A percentile compares a stretch with the other conserved stretches of the same genome.
phyloP scores from a whole-genome alignment of 2,329 filamentous ascomycete species.

The Rhinocladiella mackenziei region DNA sequence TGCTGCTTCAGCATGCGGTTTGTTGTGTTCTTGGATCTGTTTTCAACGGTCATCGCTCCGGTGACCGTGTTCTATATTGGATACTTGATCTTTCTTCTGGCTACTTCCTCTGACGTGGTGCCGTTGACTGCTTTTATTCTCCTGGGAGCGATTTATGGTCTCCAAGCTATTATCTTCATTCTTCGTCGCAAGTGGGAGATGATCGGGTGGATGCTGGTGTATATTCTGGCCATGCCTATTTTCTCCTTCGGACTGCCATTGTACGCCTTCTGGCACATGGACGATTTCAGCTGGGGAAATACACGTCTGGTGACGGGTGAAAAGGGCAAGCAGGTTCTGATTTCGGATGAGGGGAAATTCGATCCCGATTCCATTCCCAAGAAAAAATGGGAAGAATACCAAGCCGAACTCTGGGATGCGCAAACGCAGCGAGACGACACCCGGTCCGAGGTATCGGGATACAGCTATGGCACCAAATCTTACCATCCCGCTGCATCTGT shows the following conservation, averaged over 20 bases:
- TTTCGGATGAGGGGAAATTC: conserved; percentile 97
- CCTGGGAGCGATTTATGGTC: conserved; percentile 90
- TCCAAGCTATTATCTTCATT: conserved; percentile 97
- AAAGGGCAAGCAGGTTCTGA: conserved; percentile 83
- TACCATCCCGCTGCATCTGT: conserved; percentile 61
- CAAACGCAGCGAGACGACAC: conserved; percentile 78
- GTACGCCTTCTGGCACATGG: conserved; percentile 99
- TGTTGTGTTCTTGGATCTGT: conserved; percentile 87
- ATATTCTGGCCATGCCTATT: conserved; percentile 83
- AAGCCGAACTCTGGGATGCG: conserved; percentile 94
- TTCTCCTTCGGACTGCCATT: conserved; percentile 87
- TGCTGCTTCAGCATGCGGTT: conserved; percentile 99
- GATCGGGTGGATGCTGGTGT: conserved; percentile 99
- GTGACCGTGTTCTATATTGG: conserved; percentile 84
- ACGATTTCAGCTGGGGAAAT: conserved; percentile 99
- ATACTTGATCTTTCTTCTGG: conserved; percentile 77
- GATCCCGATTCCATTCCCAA: conserved; percentile 87
- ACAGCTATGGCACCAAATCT: conserved; percentile 88
- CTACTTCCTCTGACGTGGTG: conserved; percentile 59
- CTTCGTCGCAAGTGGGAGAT: conserved; percentile 97
- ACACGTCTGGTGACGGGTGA: conserved; percentile 96
- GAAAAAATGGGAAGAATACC: conserved; percentile 99
- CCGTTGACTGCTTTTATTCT: conserved; percentile 86
- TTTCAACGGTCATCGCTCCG: conserved; percentile 88
- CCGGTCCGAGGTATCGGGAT: conserved; percentile 83